Evolutionary conservation across 768 basidiomycete genomes (phyloP).

Genomic region (Phlegmacium glaucopus): DNA sequence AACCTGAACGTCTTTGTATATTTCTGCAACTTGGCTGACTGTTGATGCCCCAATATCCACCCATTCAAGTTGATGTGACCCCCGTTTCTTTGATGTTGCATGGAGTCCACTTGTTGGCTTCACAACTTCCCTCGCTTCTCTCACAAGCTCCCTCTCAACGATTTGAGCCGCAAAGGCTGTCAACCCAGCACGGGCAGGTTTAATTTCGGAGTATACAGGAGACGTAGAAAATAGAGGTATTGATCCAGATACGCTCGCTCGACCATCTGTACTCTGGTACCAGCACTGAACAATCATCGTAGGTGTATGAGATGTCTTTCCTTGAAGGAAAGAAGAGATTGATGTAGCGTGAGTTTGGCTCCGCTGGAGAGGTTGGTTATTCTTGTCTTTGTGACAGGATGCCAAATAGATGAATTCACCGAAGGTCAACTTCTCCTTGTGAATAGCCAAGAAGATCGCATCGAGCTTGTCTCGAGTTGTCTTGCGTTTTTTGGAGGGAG

Average conservation of each 20-base stretch:
- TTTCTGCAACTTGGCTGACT: not conserved
- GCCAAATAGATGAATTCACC: not conserved
- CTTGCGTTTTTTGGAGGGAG: too few relatives aligned
- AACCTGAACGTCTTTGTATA: too few relatives aligned
- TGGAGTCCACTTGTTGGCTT: constrained; percentile 14
- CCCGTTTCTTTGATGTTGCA: not conserved
- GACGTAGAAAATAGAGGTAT: not conserved
- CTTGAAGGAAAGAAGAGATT: not conserved
- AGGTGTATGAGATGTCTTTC: not conserved
- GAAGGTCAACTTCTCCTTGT: not conserved
- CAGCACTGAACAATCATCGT: not conserved
- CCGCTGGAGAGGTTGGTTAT: not conserved
- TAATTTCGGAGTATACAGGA: constrained; percentile 14
- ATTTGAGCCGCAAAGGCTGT: constrained; percentile 28
- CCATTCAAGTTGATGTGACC: not conserved
- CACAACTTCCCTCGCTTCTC: constrained; percentile 16
- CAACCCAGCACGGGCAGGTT: constrained; percentile 20
- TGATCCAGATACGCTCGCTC: not conserved
- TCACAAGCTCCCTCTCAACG: constrained; percentile 13
- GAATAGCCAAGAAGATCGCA: not conserved
- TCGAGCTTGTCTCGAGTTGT: not conserved
- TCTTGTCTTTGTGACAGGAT: not conserved
- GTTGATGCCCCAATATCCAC: constrained; percentile 3
- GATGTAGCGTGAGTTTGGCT: not conserved
- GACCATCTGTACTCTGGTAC: not conserved